A percentile compares a stretch with the other conserved stretches of the same genome.
Conservation (phyloP, 257 asterid species). For the Gentiana straminea region DNA sequence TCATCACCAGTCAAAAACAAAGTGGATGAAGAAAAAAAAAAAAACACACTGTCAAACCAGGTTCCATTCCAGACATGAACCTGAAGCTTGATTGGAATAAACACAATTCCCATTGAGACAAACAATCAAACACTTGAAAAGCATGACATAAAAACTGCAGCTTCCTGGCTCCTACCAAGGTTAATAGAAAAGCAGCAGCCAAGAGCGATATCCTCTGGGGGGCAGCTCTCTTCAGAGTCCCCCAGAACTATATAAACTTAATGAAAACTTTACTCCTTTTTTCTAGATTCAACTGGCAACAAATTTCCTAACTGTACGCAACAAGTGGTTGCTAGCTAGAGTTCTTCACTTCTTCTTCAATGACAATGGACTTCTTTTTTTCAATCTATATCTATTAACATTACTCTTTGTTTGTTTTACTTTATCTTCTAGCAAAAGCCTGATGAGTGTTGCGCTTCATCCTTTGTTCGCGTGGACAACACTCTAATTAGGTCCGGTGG, state of each 20-base stretch:
- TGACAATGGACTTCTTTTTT: background rate
- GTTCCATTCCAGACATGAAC: slow-evolving; percentile 41
- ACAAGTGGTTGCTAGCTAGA: background rate
- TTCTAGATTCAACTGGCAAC: no score
- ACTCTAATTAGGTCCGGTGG: slow-evolving; percentile 9
- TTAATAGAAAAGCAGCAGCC: slow-evolving; percentile 37
- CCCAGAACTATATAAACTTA: slow-evolving; percentile 16
- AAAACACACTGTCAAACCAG: slow-evolving; percentile 13
- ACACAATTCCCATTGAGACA: slow-evolving; percentile 18
- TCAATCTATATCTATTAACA: slow-evolving; percentile 4
- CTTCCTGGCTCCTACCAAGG: slow-evolving; percentile 34
- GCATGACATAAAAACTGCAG: slow-evolving; percentile 10
- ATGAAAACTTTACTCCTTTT: background rate
- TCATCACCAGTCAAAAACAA: no score
- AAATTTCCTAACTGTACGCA: slow-evolving; percentile 12
- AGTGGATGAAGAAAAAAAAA: no score
- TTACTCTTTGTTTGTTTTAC: background rate
- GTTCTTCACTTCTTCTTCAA: background rate
- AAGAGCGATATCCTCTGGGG: slow-evolving; percentile 14
- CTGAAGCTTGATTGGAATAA: slow-evolving; percentile 9
- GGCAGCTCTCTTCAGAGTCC: slow-evolving; percentile 28
- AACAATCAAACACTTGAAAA: slow-evolving; percentile 14
- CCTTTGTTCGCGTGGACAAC: background rate
- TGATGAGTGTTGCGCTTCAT: slow-evolving; percentile 1
- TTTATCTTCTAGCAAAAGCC: slow-evolving; percentile 1